Evolutionary conservation across 768 basidiomycete genomes (phyloP).

Genomic region (Auricularia heimuer): DNA sequence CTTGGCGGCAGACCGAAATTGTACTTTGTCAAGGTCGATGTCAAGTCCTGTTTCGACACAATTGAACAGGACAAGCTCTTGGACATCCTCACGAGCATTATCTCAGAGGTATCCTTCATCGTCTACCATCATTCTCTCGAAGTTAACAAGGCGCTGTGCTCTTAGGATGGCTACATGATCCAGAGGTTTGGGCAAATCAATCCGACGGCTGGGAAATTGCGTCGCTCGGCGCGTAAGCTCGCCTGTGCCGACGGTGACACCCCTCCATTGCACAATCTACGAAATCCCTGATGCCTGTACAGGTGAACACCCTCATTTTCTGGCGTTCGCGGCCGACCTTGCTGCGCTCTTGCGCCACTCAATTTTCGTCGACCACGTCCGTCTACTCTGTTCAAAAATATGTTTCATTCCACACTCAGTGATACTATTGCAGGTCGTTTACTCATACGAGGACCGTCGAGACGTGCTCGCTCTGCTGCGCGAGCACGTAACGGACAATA

Average conservation of each 20-base stretch:
- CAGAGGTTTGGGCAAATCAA: slow-evolving; percentile 62
- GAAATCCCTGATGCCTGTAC: neutral
- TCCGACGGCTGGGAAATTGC: slow-evolving; percentile 44
- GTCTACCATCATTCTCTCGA: neutral
- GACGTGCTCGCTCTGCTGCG: slow-evolving; percentile 66
- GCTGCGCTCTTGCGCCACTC: slow-evolving; percentile 59
- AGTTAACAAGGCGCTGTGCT: neutral
- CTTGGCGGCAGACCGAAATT: slow-evolving; percentile 55
- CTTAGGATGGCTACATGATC: slow-evolving; percentile 61
- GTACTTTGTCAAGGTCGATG: slow-evolving; percentile 95
- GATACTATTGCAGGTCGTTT: slow-evolving; percentile 35
- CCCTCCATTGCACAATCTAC: neutral
- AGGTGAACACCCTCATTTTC: slow-evolving; percentile 75
- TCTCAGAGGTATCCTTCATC: slow-evolving; percentile 49
- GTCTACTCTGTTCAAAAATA: neutral
- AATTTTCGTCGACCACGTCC: slow-evolving; percentile 79
- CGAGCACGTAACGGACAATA: slow-evolving; percentile 86
- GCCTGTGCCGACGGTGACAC: slow-evolving; percentile 56
- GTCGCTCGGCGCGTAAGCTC: slow-evolving; percentile 45
- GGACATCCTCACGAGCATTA: slow-evolving; percentile 57
- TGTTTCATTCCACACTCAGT: neutral
- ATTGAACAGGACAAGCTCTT: slow-evolving; percentile 84
- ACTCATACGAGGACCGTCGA: slow-evolving; percentile 40
- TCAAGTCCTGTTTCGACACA: slow-evolving; percentile 92
- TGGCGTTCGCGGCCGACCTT: slow-evolving; percentile 56